These are phyloP conservation scores for Oenanthe javanica DNA, from an alignment of 140 eudicot genomes.

Conservation along the genomic window DNA sequence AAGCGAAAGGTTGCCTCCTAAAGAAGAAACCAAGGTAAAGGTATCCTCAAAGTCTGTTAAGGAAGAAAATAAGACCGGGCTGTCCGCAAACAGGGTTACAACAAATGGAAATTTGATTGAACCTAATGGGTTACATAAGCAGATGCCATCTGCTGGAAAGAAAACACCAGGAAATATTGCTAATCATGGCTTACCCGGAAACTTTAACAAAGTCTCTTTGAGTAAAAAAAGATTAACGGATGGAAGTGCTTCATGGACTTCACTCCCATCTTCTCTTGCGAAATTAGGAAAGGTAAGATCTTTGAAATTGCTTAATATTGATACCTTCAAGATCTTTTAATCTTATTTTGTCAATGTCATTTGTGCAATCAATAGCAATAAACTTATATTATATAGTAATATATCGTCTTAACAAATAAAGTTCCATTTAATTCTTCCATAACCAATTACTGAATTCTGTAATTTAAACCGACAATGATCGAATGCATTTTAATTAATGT, in stretches of 20 bases:
- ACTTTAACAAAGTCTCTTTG: conserved; percentile 68
- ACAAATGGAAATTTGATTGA: conserved; percentile 42
- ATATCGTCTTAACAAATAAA: neutral
- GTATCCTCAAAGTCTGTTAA: conserved; percentile 28
- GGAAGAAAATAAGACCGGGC: conserved; percentile 31
- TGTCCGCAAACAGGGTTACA: conserved; percentile 36
- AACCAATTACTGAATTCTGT: neutral
- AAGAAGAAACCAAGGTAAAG: conserved; percentile 38
- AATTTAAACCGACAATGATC: neutral
- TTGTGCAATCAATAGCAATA: neutral
- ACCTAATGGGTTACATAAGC: conserved; percentile 31
- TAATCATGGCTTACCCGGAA: conserved; percentile 50
- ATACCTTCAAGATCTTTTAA: neutral
- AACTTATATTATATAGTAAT: neutral
- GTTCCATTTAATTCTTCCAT: neutral
- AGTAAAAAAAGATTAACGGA: conserved; percentile 49
- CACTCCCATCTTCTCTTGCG: conserved; percentile 77
- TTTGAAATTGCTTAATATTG: neutral
- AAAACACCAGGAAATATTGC: conserved; percentile 41
- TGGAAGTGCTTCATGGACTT: conserved; percentile 58
- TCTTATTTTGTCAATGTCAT: neutral
- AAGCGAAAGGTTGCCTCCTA: conserved; percentile 50
- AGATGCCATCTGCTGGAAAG: conserved; percentile 40
- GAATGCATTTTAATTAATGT: neutral
- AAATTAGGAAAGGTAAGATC: conserved; percentile 76